Evolutionary conservation across 2,329 filamentous ascomycete species (phyloP).

Genomic region (Ophioceras dolichostomum): DNA sequence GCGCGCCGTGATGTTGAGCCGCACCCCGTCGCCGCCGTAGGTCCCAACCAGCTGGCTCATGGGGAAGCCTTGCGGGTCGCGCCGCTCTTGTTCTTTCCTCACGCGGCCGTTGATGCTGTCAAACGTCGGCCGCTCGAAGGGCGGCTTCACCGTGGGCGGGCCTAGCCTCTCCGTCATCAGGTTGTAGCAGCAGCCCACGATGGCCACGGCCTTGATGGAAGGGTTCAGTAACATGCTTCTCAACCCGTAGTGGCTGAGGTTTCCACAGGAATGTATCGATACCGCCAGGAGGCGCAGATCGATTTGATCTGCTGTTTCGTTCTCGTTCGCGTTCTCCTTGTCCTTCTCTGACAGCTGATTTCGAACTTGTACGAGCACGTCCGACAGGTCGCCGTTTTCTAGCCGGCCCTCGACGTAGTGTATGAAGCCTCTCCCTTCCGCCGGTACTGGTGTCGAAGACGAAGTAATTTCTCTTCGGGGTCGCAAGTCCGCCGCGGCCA

Average conservation of each 20-base stretch:
- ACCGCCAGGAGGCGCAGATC: slow-evolving; percentile 64
- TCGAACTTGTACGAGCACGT: slow-evolving; percentile 52
- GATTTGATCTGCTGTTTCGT: too few species aligned
- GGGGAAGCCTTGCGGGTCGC: slow-evolving; percentile 84
- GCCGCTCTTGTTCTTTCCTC: slow-evolving; percentile 53
- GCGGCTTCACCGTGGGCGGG: slow-evolving; percentile 75
- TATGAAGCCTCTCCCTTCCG: slow-evolving; percentile 55
- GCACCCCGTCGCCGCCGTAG: slow-evolving; percentile 48
- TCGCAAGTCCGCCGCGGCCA: slow-evolving; percentile 32
- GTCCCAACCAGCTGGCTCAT: slow-evolving; percentile 64
- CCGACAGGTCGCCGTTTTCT: slow-evolving; percentile 57
- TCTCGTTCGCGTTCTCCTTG: slow-evolving; percentile 7
- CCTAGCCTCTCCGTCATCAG: slow-evolving; percentile 82
- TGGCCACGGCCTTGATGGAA: slow-evolving; percentile 76
- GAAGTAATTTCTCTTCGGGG: slow-evolving; percentile 35
- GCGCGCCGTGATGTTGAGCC: slow-evolving; percentile 87
- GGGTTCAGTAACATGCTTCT: slow-evolving; percentile 76
- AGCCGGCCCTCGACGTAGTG: slow-evolving; percentile 68
- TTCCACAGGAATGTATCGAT: slow-evolving; percentile 94
- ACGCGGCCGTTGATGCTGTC: slow-evolving; percentile 58
- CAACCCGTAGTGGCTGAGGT: slow-evolving; percentile 90
- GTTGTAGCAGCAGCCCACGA: slow-evolving; percentile 98
- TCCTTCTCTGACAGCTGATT: slow-evolving; percentile 17
- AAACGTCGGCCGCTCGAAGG: slow-evolving; percentile 52
- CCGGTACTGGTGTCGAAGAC: slow-evolving; percentile 8